Percentiles rank a stretch among this genome's conserved stretches.
Evolutionary conservation across 2,329 filamentous ascomycete genomes (phyloP).

Genomic region (Fusarium sp.): DNA sequence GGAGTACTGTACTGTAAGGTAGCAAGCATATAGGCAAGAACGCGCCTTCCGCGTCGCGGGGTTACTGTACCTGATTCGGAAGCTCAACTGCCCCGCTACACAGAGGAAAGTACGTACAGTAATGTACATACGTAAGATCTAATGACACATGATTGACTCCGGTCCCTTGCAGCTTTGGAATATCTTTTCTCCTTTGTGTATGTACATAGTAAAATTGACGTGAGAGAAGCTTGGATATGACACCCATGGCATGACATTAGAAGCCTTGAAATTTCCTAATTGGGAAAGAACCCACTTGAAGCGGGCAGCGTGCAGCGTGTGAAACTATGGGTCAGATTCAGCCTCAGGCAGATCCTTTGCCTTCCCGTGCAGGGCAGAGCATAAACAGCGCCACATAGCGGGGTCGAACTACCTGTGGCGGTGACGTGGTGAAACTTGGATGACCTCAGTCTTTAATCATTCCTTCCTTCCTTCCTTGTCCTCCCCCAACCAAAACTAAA

Average conservation of each 20-base stretch:
- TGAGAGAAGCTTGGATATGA: slow-evolving; percentile 2
- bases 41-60: slow-evolving; percentile 37
- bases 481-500: neutral
- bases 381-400: slow-evolving; percentile 31
- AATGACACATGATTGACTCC: neutral
- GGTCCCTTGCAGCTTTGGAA: slow-evolving; percentile 20
- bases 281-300: slow-evolving; percentile 10
- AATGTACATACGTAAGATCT: slow-evolving; percentile 1
- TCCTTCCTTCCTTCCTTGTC: neutral
- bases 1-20: neutral
- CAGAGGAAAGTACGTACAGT: neutral
- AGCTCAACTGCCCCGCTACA: slow-evolving; percentile 1
- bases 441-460: slow-evolving; percentile 13
- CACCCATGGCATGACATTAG: slow-evolving; percentile 5
- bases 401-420: slow-evolving; percentile 26
- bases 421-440: slow-evolving; percentile 23
- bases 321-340: neutral
- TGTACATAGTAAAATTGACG: neutral
- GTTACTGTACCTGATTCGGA: slow-evolving; percentile 5
- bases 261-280: neutral
- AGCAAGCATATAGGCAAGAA: neutral
- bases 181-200: neutral
- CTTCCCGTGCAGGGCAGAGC: neutral
- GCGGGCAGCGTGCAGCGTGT: neutral
- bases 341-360: neutral